phyloP scores from a whole-genome alignment of 139 green algal genomes.

The Penium margaritaceum region DNA sequence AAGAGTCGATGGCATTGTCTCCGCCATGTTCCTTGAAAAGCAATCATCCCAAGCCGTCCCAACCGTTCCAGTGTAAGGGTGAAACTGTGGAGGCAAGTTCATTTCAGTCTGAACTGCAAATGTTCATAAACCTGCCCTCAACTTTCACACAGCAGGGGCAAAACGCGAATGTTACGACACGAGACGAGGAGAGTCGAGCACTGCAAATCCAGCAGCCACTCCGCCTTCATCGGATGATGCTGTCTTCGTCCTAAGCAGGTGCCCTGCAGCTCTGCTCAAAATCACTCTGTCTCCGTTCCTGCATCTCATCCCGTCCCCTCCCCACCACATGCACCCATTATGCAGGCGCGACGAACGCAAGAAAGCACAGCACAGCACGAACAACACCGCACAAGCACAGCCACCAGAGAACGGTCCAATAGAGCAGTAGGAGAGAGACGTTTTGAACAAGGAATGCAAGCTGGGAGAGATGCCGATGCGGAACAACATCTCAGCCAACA shows the following conservation, averaged over 20 bases:
- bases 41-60: no score
- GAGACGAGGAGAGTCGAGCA: slow-evolving; percentile 77
- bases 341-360: background rate
- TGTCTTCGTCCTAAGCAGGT: slow-evolving; percentile 88
- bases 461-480: background rate
- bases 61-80: no score
- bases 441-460: no score
- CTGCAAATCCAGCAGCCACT: slow-evolving; percentile 84
- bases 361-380: background rate
- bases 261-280: slow-evolving; percentile 69
- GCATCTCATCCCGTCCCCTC: slow-evolving; percentile 1
- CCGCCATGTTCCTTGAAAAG: no score
- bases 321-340: background rate
- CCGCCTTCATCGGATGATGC: slow-evolving; percentile 82
- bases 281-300: slow-evolving; percentile 53
- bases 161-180: background rate
- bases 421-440: slow-evolving; percentile 5
- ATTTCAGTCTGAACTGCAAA: no score
- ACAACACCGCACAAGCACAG: background rate
- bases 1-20: no score
- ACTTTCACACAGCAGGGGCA: no score
- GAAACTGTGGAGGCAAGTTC: no score
- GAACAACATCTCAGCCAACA: no score
- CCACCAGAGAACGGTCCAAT: background rate
- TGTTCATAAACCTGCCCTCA: no score